These are phyloP conservation scores for Coprinellus micaceus DNA, from an alignment of 768 basidiomycete genomes.

Conservation along the genomic window DNA sequence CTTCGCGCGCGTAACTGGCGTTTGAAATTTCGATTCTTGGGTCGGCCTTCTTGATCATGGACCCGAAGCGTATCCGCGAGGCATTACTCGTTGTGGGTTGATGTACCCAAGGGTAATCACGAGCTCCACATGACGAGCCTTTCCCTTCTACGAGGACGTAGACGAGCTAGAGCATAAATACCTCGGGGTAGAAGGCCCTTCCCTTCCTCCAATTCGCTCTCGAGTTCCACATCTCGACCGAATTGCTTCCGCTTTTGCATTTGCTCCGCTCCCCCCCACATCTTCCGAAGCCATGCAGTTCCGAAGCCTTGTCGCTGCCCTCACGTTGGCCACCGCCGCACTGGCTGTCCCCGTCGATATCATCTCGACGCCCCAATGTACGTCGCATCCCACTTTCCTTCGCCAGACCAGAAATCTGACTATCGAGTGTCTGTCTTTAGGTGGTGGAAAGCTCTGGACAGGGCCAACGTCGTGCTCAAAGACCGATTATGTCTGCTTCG, in stretches of 20 bases:
- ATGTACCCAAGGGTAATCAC: too few relatives aligned
- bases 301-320: background rate
- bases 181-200: too few relatives aligned
- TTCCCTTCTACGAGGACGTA: too few relatives aligned
- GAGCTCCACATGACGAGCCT: too few relatives aligned
- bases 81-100: too few relatives aligned
- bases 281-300: background rate
- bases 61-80: too few relatives aligned
- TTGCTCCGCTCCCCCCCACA: background rate
- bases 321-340: background rate
- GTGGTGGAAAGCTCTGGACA: slow-evolving; percentile 7
- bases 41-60: too few relatives aligned
- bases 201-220: too few relatives aligned
- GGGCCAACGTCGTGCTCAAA: background rate
- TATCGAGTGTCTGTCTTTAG: background rate
- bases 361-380: background rate
- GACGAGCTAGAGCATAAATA: too few relatives aligned
- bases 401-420: background rate
- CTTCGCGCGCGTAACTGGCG: background rate
- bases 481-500: slow-evolving; percentile 5
- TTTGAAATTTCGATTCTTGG: too few relatives aligned
- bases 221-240: too few relatives aligned
- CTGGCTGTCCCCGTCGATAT: background rate
- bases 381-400: background rate
- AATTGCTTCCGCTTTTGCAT: too few relatives aligned